Conservation (phyloP, 1,139 yeast species). For the Suhomyces yuchorum region DNA sequence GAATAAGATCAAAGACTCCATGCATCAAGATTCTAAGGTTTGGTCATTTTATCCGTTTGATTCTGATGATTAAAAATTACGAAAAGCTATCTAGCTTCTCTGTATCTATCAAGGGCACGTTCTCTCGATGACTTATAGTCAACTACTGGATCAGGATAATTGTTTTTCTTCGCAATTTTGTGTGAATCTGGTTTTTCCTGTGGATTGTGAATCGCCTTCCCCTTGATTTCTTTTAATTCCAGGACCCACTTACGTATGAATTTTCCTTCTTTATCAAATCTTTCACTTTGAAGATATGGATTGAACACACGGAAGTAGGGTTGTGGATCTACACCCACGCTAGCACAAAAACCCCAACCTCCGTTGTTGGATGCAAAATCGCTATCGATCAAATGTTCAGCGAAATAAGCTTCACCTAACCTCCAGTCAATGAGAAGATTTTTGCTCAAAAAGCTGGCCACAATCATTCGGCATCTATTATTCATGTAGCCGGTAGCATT, state of each 20-base stretch:
- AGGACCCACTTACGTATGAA: slow-evolving; percentile 55
- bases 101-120: slow-evolving; percentile 40
- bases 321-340: slow-evolving; percentile 56
- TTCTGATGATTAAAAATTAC: too few relatives aligned
- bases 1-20: too few relatives aligned
- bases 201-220: slow-evolving; percentile 41
- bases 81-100: slow-evolving; percentile 36
- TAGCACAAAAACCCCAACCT: slow-evolving; percentile 59
- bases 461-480: slow-evolving; percentile 56
- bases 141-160: slow-evolving; percentile 47
- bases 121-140: slow-evolving; percentile 40
- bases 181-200: slow-evolving; percentile 23
- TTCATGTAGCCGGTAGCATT: slow-evolving; percentile 53
- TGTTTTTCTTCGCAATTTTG: slow-evolving; percentile 23
- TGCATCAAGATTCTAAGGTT: too few relatives aligned
- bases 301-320: slow-evolving; percentile 60
- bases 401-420: slow-evolving; percentile 54
- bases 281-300: slow-evolving; percentile 52
- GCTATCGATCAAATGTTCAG: slow-evolving; percentile 50
- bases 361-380: slow-evolving; percentile 58
- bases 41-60: too few relatives aligned
- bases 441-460: slow-evolving; percentile 53
- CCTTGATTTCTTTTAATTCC: slow-evolving; percentile 39
- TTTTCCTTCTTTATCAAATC: slow-evolving; percentile 48
- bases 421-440: slow-evolving; percentile 58